Conservation (phyloP, 2,329 filamentous ascomycete species). For the Talaromyces pinophilus region DNA sequence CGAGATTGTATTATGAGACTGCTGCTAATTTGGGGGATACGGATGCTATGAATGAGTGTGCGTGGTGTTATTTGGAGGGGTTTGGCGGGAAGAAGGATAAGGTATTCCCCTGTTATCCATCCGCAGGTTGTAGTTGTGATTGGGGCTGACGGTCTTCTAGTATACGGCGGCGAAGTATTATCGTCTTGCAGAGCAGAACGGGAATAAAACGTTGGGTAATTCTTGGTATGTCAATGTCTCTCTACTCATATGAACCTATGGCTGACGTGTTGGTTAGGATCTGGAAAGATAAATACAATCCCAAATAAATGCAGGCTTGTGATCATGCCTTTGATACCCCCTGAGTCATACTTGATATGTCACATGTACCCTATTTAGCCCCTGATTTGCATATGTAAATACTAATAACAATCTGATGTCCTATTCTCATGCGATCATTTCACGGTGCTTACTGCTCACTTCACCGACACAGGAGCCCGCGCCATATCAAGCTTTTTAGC, state of each 20-base stretch:
- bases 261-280: conserved; percentile 63
- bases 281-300: conserved; percentile 93
- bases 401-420: neutral
- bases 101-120: conserved; percentile 53
- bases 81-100: conserved; percentile 98
- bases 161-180: conserved; percentile 79
- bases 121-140: neutral
- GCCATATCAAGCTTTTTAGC: conserved; percentile 53
- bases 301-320: conserved; percentile 41
- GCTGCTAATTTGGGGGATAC: conserved; percentile 94
- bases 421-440: neutral
- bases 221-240: conserved; percentile 71
- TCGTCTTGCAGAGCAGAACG: conserved; percentile 83
- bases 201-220: conserved; percentile 88
- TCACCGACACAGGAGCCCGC: conserved; percentile 30
- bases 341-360: neutral
- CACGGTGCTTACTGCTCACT: neutral
- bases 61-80: conserved; percentile 95
- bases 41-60: conserved; percentile 96
- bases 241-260: neutral
- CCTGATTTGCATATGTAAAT: neutral
- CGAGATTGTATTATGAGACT: conserved; percentile 91
- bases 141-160: conserved; percentile 25
- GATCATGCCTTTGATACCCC: neutral
- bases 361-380: neutral